Conservation (phyloP, 257 asterid genomes). For the Solanum lignicaule region DNA sequence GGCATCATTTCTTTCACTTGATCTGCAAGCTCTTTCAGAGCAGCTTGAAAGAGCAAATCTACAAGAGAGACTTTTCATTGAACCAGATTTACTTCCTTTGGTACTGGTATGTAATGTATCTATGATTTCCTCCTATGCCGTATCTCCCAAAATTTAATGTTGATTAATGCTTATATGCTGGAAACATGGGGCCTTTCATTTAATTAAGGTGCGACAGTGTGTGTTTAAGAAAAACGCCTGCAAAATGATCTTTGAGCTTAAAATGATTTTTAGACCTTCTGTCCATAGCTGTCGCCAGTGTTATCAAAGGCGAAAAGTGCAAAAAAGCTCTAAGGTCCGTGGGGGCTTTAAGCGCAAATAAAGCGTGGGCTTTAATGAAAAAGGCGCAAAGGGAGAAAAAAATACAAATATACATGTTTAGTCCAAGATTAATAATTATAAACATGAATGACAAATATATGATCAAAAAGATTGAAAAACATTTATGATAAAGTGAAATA, state of each 20-base stretch:
- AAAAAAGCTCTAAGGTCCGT: too few relatives aligned
- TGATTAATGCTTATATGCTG: neutral
- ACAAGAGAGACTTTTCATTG: conserved; percentile 65
- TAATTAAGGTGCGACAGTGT: neutral
- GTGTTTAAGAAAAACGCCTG: neutral
- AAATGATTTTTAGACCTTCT: neutral
- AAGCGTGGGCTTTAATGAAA: too few relatives aligned
- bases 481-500: too few relatives aligned
- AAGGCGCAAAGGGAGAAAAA: too few relatives aligned
- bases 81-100: conserved; percentile 45
- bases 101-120: conserved; percentile 41
- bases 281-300: neutral
- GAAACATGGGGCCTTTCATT: neutral
- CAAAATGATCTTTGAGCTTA: neutral
- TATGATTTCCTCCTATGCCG: neutral
- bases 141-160: neutral
- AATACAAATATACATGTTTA: too few relatives aligned
- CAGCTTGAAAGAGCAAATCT: conserved; percentile 65
- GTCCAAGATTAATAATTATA: too few relatives aligned
- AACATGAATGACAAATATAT: too few relatives aligned
- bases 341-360: too few relatives aligned
- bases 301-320: too few relatives aligned
- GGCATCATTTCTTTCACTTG: conserved; percentile 78
- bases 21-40: conserved; percentile 55
- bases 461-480: too few relatives aligned